Percentiles rank a stretch among this genome's conserved stretches.
Evolutionary conservation across 495 filamentous ascomycete species (phyloP).

Genomic region (Clavariopsis aquatica): DNA sequence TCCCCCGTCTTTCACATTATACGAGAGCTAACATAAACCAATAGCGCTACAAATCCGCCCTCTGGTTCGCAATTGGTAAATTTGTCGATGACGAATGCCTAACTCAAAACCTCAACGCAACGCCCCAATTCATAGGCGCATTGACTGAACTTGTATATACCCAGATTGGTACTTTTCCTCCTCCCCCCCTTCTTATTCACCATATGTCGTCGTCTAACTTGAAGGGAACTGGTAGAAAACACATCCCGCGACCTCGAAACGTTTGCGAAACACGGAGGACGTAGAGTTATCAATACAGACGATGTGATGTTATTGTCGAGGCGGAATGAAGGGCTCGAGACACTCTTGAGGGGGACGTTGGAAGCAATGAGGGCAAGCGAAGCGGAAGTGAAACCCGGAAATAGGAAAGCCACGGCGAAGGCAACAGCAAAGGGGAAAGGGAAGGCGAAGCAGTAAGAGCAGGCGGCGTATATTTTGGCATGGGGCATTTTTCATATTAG

Average conservation of each 20-base stretch:
- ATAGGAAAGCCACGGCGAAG: constrained; percentile 11
- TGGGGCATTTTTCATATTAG: neutral
- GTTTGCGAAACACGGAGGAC: constrained; percentile 87
- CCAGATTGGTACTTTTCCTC: constrained; percentile 68
- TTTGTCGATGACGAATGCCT: constrained; percentile 86
- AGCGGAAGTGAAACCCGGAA: constrained; percentile 15
- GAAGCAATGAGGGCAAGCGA: constrained; percentile 39
- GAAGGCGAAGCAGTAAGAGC: constrained; percentile 26
- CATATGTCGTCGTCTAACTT: too few species aligned
- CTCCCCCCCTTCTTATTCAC: neutral
- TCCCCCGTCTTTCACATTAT: neutral
- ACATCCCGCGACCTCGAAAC: constrained; percentile 43
- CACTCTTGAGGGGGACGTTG: constrained; percentile 36
- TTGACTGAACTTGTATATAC: constrained; percentile 89
- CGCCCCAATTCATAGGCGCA: constrained; percentile 91
- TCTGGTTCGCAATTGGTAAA: constrained; percentile 90
- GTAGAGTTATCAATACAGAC: constrained; percentile 74
- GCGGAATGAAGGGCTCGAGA: constrained; percentile 76
- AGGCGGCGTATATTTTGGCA: too few species aligned
- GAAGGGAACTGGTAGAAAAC: constrained; percentile 14
- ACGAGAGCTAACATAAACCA: neutral
- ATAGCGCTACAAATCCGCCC: constrained; percentile 84
- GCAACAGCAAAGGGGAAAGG: constrained; percentile 12
- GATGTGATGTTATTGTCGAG: constrained; percentile 86
- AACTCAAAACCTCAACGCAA: constrained; percentile 76